These are phyloP conservation scores for Boletus subparvulus DNA, from an alignment of 768 basidiomycete genomes.

Conservation along the genomic window DNA sequence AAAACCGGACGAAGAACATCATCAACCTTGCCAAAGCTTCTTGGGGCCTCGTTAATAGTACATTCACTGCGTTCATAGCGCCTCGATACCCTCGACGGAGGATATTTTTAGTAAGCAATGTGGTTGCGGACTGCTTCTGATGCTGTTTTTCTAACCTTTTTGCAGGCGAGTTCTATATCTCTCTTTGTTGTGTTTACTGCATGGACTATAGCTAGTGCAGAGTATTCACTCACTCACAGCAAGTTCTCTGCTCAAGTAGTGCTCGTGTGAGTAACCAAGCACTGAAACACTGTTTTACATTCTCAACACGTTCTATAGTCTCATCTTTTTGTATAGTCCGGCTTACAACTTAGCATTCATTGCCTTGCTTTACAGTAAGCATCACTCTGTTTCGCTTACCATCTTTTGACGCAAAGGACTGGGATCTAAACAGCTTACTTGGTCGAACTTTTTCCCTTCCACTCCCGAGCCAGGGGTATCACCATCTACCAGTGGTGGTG, in stretches of 20 bases:
- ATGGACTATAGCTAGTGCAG: constrained; percentile 21
- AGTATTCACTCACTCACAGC: constrained; percentile 16
- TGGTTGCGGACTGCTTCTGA: neutral
- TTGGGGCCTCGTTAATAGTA: constrained; percentile 13
- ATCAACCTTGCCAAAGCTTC: constrained; percentile 11
- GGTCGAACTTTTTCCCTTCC: constrained; percentile 68
- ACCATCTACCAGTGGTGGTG: constrained; percentile 60
- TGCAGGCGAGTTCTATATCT: constrained; percentile 15
- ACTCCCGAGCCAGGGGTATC: constrained; percentile 59
- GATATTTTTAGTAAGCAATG: constrained; percentile 13
- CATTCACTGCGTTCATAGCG: neutral
- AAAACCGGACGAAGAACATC: constrained; percentile 16
- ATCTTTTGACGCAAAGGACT: neutral
- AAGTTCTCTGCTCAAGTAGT: constrained; percentile 3
- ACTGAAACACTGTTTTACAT: neutral
- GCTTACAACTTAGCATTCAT: constrained; percentile 16
- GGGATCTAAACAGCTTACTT: constrained; percentile 21
- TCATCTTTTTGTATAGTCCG: constrained; percentile 18
- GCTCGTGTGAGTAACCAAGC: constrained; percentile 4
- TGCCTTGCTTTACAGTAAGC: constrained; percentile 10
- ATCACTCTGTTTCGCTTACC: too few relatives aligned
- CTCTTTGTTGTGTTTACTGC: constrained; percentile 12
- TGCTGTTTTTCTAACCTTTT: neutral
- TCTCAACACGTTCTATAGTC: neutral
- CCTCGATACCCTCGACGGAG: constrained; percentile 19